Base-by-base conservation (phyloP, 1,139 yeast species). In the Zygoascus hellenicus region DNA sequence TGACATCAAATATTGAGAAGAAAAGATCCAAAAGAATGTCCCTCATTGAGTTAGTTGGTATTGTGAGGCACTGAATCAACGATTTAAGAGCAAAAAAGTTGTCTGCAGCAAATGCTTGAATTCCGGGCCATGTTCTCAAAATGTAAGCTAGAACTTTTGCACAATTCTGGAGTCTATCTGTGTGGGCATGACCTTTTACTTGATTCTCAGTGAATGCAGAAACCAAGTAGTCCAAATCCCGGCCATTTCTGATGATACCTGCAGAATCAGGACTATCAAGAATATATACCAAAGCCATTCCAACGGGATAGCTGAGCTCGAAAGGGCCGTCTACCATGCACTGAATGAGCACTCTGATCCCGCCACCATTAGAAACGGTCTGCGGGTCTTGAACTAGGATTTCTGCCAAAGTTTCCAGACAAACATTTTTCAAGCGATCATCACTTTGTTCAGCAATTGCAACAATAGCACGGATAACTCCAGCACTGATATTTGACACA, bases 81-180 rank as follows among this genome's bases (percentile, higher is more conserved):
- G 80, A 79, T 39, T 68, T 69, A 15, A 92, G 58, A 29, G 83
- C 76, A 46, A 71, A 71, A 56, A 80, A 83, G 50, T 78, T 66
- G 54, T 81, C 71, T 48, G 77, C 72, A 0, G 87, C 75, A 56
- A 83, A 77, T 7, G 84, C 77, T 54, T 84, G 74, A 10, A 89
- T 61, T 0, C 98, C 98, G 15, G 85, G 75, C 80, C 94, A 84
- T 42, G 80, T 76, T 52, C 86, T 83, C 45, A 92, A 65, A 28
- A 87, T 66, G 2, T 76, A 64, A 0, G 86, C 69, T 2, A 90
- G 64, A 10, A 87, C 70, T 42, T 77, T 73, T 0, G 92, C 78
- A n/a, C 80, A 69, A 53, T 75, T 76, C 50, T 82, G 83, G 30
- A 87, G 66, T 54, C 73, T 77, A 29, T 80, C 85, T 2, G 69